Base-by-base conservation (phyloP, 2,329 filamentous ascomycete species). In the Stachybotrys chartarum region DNA sequence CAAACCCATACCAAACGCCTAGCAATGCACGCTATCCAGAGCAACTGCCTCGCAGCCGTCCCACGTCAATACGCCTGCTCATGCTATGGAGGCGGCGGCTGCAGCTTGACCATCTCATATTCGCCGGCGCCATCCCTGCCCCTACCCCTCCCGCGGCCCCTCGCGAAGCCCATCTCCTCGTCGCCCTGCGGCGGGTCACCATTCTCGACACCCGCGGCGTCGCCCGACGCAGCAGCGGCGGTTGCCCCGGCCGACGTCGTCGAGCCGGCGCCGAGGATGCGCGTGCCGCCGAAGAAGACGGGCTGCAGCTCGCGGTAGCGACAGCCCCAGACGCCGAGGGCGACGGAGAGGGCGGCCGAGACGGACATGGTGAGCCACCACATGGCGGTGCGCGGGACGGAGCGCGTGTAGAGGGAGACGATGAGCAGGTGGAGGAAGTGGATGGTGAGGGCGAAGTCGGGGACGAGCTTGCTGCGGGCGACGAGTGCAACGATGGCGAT, bases 361-460 rank as follows among this genome's bases (percentile, higher is more conserved):
- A 64, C 66, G 11, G 68, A 61, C 78, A 83, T 81, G 60, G 78
- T 73, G 56, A 75, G 76, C 93, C 94, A 99, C 94, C 94, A 99
- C 64, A 95, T 87, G 60, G 84, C 74, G 69, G 93, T 86, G 10
- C 81, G 78, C 1, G 94, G 94, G 31, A 97, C 68, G 10, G 83
- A 80, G 64, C 85, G 84, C 3, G 89, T 87, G 72, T 96, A 96
- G 39, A 96, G 70, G 18, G 85, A 86, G 31, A 90, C 89, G 64
- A 90, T 72, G 64, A 94, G 60, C 54, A 96, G 81, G 69, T 96
- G 90, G 47, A 96, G 76, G 69, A 89, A 82, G 74, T 96, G 91
- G 17, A 97, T 82, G 3, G 93, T 96, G 30, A 97, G 77, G 35
- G 91, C 90, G 70, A 97, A 99, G 73, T 99, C 94, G 62, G 91